Conservation (phyloP, 768 basidiomycete species). For the Tephrocybe sp. region DNA sequence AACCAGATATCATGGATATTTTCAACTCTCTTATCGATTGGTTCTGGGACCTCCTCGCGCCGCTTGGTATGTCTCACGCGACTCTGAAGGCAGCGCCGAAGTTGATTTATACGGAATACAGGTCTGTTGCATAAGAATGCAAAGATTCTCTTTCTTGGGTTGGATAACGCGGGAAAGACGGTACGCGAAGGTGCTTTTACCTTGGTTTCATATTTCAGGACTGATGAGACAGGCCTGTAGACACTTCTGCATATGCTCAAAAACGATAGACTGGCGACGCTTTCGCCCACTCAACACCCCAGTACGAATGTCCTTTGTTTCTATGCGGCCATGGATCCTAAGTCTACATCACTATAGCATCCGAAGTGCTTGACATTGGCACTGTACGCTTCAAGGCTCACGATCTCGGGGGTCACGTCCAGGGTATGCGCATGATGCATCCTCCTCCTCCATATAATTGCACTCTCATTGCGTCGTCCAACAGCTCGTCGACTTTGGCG, state of each 20-base stretch:
- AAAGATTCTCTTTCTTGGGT: constrained; percentile 97
- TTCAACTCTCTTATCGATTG: constrained; percentile 86
- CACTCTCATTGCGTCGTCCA: neutral
- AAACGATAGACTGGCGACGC: constrained; percentile 94
- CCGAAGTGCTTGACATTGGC: constrained; percentile 97
- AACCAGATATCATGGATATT: constrained; percentile 2
- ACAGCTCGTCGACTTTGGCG: constrained; percentile 96
- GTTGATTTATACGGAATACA: constrained; percentile 25
- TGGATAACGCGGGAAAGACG: constrained; percentile 99
- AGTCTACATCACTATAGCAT: constrained; percentile 57
- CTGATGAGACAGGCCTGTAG: constrained; percentile 46
- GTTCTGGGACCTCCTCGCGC: constrained; percentile 95
- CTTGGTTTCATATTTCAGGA: neutral
- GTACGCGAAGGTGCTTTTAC: constrained; percentile 43
- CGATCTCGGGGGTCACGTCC: constrained; percentile 96
- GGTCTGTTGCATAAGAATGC: constrained; percentile 97
- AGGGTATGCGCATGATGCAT: constrained; percentile 64
- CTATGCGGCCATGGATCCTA: constrained; percentile 4
- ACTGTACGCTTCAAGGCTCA: constrained; percentile 99
- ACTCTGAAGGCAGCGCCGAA: neutral
- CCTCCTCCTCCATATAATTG: neutral
- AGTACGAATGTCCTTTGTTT: constrained; percentile 52
- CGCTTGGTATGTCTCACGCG: constrained; percentile 68
- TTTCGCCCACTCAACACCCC: constrained; percentile 97
- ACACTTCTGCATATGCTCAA: constrained; percentile 98